phyloP scores from a whole-genome alignment of 805 yeast species.

The Wickerhamomyces subpelliculosus region DNA sequence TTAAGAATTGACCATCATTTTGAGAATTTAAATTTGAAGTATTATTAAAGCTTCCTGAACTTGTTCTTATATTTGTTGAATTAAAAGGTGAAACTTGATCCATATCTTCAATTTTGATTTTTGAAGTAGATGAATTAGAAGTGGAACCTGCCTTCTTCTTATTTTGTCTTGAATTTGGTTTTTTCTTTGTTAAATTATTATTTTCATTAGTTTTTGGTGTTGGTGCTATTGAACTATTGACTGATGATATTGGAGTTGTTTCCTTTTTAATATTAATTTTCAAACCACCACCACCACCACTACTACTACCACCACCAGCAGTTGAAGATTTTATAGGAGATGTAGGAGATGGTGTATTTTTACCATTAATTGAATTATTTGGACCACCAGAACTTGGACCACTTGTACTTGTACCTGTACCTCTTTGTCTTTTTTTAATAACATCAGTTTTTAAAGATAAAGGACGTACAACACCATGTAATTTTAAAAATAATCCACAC shows the following conservation, averaged over 20 bases:
- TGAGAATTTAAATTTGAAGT: neutral
- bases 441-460: slow-evolving; percentile 86
- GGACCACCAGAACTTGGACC: neutral
- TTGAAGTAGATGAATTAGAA: no score
- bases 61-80: no score
- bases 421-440: slow-evolving; percentile 83
- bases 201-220: neutral
- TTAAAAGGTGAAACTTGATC: no score
- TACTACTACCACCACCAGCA: no score
- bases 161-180: no score
- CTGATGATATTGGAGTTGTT: neutral
- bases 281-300: no score
- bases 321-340: neutral
- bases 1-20: neutral
- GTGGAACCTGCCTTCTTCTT: no score
- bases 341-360: slow-evolving; percentile 1
- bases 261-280: neutral
- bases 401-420: slow-evolving; percentile 13
- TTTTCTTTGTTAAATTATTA: no score
- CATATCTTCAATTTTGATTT: no score
- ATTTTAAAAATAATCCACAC: slow-evolving; percentile 85
- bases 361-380: neutral
- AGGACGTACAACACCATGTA: slow-evolving; percentile 95
- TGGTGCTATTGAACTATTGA: no score
- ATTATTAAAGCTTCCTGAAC: neutral